A percentile compares a stretch with the other conserved stretches of the same genome.
These are phyloP conservation scores for Suhomyces tanzawaensis DNA, from an alignment of 805 yeast species.

Conservation along the genomic window DNA sequence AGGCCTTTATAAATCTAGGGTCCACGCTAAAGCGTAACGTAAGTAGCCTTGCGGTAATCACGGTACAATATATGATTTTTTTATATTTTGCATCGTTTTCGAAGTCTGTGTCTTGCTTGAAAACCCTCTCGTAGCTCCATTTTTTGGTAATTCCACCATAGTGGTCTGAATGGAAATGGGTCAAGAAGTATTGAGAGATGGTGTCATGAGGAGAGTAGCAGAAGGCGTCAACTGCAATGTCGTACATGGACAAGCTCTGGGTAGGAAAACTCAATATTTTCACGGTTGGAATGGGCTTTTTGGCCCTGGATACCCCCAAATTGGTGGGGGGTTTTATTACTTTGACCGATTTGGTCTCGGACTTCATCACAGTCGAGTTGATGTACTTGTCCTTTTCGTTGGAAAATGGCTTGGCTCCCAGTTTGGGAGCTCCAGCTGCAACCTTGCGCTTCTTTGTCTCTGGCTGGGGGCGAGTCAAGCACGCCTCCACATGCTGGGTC, in stretches of 20 bases:
- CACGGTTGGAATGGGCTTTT: conserved; percentile 49
- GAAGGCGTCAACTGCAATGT: conserved; percentile 68
- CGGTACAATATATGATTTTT: conserved; percentile 71
- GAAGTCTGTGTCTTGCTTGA: conserved; percentile 26
- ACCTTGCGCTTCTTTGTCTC: conserved; percentile 1
- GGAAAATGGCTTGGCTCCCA: neutral
- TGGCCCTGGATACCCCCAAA: conserved; percentile 17
- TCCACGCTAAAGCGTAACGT: conserved; percentile 54
- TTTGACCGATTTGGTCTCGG: conserved; percentile 9
- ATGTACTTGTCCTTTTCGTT: conserved; percentile 17
- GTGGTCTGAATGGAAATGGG: conserved; percentile 94
- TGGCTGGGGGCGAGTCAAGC: conserved; percentile 28
- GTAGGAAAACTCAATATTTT: conserved; percentile 48
- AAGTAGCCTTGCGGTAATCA: conserved; percentile 61
- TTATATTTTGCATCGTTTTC: conserved; percentile 28
- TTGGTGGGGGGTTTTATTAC: conserved; percentile 10
- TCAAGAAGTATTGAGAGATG: conserved; percentile 55
- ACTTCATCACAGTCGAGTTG: conserved; percentile 9
- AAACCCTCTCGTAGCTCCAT: conserved; percentile 56
- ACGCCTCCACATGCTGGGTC: conserved; percentile 54
- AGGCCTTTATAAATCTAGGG: conserved; percentile 42
- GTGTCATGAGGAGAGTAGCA: conserved; percentile 44
- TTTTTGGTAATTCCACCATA: conserved; percentile 79
- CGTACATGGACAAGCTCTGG: conserved; percentile 19
- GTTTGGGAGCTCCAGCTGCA: neutral